These are phyloP conservation scores for Tolypocladium endophyticum DNA, from an alignment of 2,329 filamentous ascomycete species.

Conservation along the genomic window DNA sequence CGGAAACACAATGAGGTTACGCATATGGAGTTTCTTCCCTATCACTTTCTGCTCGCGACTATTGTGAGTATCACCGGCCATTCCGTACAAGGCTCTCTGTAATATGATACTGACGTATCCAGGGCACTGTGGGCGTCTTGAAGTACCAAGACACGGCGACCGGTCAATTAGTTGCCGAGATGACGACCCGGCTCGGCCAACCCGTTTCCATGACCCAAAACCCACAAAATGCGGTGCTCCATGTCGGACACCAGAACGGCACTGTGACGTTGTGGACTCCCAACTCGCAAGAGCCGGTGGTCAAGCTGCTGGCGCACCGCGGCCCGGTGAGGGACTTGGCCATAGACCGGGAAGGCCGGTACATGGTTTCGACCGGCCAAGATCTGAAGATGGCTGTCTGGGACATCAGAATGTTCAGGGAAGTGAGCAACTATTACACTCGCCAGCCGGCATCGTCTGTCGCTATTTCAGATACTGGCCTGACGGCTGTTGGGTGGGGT, in stretches of 20 bases:
- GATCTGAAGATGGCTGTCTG: constrained; percentile 89
- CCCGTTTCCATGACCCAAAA: constrained; percentile 82
- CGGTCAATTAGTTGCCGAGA: constrained; percentile 76
- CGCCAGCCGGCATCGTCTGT: constrained; percentile 73
- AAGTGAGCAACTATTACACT: constrained; percentile 82
- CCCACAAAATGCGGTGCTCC: constrained; percentile 81
- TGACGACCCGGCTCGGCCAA: constrained; percentile 73
- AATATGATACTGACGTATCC: background rate
- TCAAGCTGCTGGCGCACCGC: constrained; percentile 82
- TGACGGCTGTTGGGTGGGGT: constrained; percentile 86
- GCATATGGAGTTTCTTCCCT: constrained; percentile 91
- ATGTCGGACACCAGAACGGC: constrained; percentile 91
- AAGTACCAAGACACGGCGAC: constrained; percentile 96
- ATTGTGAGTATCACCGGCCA: constrained; percentile 44
- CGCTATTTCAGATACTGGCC: constrained; percentile 76
- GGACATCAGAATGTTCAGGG: constrained; percentile 90
- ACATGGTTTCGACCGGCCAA: constrained; percentile 91
- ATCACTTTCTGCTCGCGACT: constrained; percentile 87
- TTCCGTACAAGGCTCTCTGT: background rate
- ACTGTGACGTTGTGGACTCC: constrained; percentile 94
- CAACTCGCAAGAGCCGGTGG: constrained; percentile 74
- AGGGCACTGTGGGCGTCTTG: constrained; percentile 72
- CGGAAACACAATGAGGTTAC: constrained; percentile 84
- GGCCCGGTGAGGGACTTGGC: constrained; percentile 81
- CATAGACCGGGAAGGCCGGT: constrained; percentile 80